phyloP scores from a whole-genome alignment of 768 basidiomycete species.

The Lactifluus pinguis region DNA sequence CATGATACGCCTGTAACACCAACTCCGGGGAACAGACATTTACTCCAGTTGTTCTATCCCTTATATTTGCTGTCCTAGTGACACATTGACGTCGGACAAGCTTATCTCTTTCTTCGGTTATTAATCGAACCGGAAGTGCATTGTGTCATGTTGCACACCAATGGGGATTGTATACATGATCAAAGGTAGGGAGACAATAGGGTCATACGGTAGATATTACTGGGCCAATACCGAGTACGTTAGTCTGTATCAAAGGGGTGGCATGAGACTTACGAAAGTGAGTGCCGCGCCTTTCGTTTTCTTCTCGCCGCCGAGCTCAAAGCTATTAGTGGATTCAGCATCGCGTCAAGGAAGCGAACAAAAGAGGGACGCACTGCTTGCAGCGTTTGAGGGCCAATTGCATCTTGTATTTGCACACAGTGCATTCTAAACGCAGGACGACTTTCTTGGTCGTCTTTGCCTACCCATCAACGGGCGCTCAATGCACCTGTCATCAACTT shows the following conservation, averaged over 20 bases:
- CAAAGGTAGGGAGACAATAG: conserved; percentile 2
- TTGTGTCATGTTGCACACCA: conserved; percentile 9
- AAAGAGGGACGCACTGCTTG: conserved; percentile 78
- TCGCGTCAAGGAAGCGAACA: background rate
- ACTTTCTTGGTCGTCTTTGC: conserved; percentile 99
- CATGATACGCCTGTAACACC: background rate
- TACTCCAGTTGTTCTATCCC: background rate
- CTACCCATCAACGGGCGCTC: conserved; percentile 30
- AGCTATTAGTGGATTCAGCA: conserved; percentile 39
- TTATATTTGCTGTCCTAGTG: background rate
- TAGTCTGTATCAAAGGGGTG: background rate
- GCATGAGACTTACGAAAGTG: conserved; percentile 66
- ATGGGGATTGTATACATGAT: conserved; percentile 13
- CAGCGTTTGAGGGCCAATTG: conserved; percentile 94
- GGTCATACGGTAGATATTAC: conserved; percentile 5
- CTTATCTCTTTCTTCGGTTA: background rate
- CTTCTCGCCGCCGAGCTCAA: conserved; percentile 99
- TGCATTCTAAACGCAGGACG: conserved; percentile 95
- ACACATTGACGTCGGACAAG: background rate
- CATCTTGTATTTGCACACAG: conserved; percentile 98
- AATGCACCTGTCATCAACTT: background rate
- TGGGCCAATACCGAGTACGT: background rate
- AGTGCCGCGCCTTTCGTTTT: conserved; percentile 98
- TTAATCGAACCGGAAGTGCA: conserved; percentile 9
- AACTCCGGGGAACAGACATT: background rate